Evolutionary conservation across 768 basidiomycete genomes (phyloP).

Genomic region (Peribolospora baueri): DNA sequence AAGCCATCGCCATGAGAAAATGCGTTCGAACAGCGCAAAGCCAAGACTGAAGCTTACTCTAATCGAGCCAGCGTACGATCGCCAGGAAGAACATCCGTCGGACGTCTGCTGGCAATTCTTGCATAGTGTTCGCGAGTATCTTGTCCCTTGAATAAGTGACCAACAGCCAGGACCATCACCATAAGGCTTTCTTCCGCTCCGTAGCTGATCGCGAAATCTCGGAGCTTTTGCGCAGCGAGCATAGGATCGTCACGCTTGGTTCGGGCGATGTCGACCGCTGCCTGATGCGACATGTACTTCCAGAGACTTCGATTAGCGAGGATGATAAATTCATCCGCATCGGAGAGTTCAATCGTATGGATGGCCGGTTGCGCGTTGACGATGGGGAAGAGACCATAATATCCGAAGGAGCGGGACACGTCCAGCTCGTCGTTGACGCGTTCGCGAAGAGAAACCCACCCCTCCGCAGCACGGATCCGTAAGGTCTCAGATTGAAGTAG

Average conservation of each 20-base stretch:
- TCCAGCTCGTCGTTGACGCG: constrained; percentile 77
- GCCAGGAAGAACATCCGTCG: constrained; percentile 17
- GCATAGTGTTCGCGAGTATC: constrained; percentile 8
- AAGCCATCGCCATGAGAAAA: too few species aligned
- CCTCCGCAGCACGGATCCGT: constrained; percentile 75
- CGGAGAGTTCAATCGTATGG: constrained; percentile 38
- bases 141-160: constrained; percentile 41
- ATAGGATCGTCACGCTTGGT: constrained; percentile 44
- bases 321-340: constrained; percentile 86
- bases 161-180: constrained; percentile 87
- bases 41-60: not conserved
- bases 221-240: constrained; percentile 85
- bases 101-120: constrained; percentile 19
- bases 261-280: constrained; percentile 83
- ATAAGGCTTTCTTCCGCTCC: constrained; percentile 80
- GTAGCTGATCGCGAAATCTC: constrained; percentile 91
- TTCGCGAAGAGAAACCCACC: constrained; percentile 78
- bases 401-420: constrained; percentile 80
- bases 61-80: constrained; percentile 14
- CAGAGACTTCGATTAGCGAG: constrained; percentile 79
- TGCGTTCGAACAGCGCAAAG: not conserved
- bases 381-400: constrained; percentile 65
- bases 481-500: constrained; percentile 61
- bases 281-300: constrained; percentile 83
- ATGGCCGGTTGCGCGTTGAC: constrained; percentile 75